Percentiles rank a stretch among this genome's conserved stretches.
Conservation (phyloP, 2,329 filamentous ascomycete species). For the Sclerotinia spermophila region DNA sequence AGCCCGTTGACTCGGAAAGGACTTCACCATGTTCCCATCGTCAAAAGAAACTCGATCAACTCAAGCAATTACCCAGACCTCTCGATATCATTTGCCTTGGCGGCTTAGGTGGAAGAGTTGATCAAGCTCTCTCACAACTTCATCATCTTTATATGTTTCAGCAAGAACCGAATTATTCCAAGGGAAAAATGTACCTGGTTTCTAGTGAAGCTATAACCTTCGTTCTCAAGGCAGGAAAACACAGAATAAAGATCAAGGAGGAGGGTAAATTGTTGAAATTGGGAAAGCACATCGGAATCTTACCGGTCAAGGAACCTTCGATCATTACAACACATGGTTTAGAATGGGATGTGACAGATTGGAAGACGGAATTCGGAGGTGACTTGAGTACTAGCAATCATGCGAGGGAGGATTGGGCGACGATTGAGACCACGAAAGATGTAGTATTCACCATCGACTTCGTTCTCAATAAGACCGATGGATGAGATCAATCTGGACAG, state of each 20-base stretch:
- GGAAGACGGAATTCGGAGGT: slow-evolving; percentile 73
- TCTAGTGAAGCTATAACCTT: slow-evolving; percentile 78
- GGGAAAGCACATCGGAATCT: slow-evolving; percentile 76
- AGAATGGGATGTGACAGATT: slow-evolving; percentile 85
- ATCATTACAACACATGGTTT: slow-evolving; percentile 76
- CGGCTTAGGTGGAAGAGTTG: slow-evolving; percentile 83
- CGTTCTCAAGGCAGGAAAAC: slow-evolving; percentile 66
- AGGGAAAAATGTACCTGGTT: slow-evolving; percentile 69
- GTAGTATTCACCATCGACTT: slow-evolving; percentile 72
- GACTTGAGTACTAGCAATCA: slow-evolving; percentile 79
- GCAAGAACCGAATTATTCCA: slow-evolving; percentile 44
- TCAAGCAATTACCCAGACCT: slow-evolving; percentile 29
- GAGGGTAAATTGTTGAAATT: slow-evolving; percentile 21
- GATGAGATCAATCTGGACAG: not conserved
- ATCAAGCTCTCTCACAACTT: slow-evolving; percentile 86
- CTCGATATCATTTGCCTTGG: slow-evolving; percentile 76
- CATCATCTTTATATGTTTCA: slow-evolving; percentile 75
- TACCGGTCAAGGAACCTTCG: slow-evolving; percentile 77
- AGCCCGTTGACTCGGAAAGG: not conserved
- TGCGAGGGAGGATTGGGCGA: slow-evolving; percentile 57
- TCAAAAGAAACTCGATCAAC: slow-evolving; percentile 4
- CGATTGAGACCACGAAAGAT: slow-evolving; percentile 58
- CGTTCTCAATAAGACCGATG: slow-evolving; percentile 16
- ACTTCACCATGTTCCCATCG: not conserved
- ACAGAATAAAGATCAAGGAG: slow-evolving; percentile 58